Percentiles rank a stretch among this genome's conserved stretches.
Conservation (phyloP, 1,139 yeast species). For the Zygosaccharomyces sapae region DNA sequence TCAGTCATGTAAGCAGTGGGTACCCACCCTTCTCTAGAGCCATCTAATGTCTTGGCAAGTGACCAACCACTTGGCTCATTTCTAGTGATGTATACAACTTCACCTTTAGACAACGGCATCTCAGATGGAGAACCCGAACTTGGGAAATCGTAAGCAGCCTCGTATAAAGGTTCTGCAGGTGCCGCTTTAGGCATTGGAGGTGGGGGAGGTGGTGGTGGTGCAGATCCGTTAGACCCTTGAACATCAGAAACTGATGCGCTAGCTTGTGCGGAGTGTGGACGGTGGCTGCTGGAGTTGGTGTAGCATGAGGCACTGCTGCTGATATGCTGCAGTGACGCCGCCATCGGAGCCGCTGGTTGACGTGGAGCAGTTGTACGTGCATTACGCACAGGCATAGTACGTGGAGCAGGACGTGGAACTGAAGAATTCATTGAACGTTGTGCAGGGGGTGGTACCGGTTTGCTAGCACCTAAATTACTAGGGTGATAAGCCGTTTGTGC, state of each 20-base stretch:
- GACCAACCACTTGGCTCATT: conserved; percentile 90
- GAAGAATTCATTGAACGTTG: conserved; percentile 9
- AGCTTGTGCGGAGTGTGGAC: too few species aligned
- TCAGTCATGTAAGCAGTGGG: conserved; percentile 87
- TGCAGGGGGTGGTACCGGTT: background rate
- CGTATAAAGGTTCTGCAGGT: conserved; percentile 73
- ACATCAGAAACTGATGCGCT: conserved; percentile 40
- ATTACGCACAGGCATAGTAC: background rate
- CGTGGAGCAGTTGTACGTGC: background rate
- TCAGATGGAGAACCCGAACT: conserved; percentile 83
- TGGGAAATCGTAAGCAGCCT: conserved; percentile 83
- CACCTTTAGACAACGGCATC: conserved; percentile 71
- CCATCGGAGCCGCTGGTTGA: background rate
- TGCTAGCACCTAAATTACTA: conserved; percentile 7
- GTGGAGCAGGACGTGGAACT: conserved; percentile 13
- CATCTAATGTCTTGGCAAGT: conserved; percentile 72
- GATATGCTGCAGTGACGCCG: background rate
- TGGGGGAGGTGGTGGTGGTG: conserved; percentile 60
- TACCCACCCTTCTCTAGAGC: conserved; percentile 89
- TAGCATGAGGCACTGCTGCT: background rate
- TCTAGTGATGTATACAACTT: conserved; percentile 63
- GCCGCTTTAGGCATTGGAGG: conserved; percentile 54
- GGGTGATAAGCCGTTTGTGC: conserved; percentile 39
- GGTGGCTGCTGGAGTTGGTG: conserved; percentile 36
- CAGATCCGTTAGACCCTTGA: conserved; percentile 23